phyloP scores from a whole-genome alignment of 148 eudicot species.

The Heliosperma pusillum region DNA sequence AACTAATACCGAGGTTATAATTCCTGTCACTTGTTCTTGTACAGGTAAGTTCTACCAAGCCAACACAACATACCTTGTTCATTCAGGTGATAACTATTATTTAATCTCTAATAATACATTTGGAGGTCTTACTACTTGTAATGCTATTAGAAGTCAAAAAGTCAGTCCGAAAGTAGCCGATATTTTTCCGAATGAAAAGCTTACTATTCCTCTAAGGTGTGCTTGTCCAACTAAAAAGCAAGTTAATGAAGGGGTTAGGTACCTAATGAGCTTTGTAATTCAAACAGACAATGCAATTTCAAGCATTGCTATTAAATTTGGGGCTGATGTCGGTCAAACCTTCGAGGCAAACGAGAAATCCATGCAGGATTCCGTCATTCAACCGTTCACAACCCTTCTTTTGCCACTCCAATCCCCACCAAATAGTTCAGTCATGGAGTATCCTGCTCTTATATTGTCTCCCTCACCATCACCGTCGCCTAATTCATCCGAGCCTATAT shows the following conservation, averaged over 20 bases:
- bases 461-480: conserved; percentile 36
- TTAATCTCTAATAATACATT: conserved; percentile 45
- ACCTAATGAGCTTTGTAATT: conserved; percentile 60
- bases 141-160: conserved; percentile 50
- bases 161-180: conserved; percentile 13
- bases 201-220: conserved; percentile 71
- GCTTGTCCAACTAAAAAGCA: conserved; percentile 85
- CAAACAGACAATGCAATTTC: conserved; percentile 27
- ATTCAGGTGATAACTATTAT: conserved; percentile 25
- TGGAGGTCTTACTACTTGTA: conserved; percentile 70
- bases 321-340: conserved; percentile 42
- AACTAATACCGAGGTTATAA: conserved; percentile 43
- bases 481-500: background rate
- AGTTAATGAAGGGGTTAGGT: conserved; percentile 46
- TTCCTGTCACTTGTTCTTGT: conserved; percentile 78
- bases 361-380: conserved; percentile 35
- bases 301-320: conserved; percentile 43
- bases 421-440: conserved; percentile 33
- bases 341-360: conserved; percentile 65
- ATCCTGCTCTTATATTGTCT: conserved; percentile 29
- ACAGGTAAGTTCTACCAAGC: conserved; percentile 60
- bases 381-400: conserved; percentile 63
- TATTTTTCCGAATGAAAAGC: conserved; percentile 33
- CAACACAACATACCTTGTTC: conserved; percentile 44
- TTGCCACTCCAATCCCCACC: conserved; percentile 64